Percentiles rank a stretch among this genome's conserved stretches.
phyloP scores from a whole-genome alignment of 371 early-diverging fungal genomes.

The Basidiobolus meristosporus region DNA sequence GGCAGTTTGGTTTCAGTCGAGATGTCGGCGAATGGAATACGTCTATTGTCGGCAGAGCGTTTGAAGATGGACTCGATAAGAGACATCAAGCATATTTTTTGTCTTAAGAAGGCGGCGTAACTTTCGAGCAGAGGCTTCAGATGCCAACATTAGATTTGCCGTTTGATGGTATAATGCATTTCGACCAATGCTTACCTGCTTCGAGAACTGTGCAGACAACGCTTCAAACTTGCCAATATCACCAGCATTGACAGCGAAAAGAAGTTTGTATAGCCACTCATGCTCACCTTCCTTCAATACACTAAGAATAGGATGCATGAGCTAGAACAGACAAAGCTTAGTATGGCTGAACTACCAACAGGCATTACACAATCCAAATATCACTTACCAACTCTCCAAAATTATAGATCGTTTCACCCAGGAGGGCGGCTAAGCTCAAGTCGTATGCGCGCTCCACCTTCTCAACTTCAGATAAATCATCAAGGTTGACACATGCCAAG shows the following conservation, averaged over 20 bases:
- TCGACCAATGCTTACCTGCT: constrained; percentile 26
- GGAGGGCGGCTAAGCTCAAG: constrained; percentile 71
- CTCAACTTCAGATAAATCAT: constrained; percentile 53
- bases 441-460: constrained; percentile 77
- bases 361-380: not conserved
- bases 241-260: constrained; percentile 87
- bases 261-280: constrained; percentile 70
- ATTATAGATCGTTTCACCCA: constrained; percentile 92
- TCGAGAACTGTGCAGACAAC: constrained; percentile 47
- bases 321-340: constrained; percentile 25
- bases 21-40: constrained; percentile 62
- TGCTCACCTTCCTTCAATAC: constrained; percentile 52
- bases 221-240: constrained; percentile 83
- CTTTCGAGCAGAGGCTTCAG: constrained; percentile 67
- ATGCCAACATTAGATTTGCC: too few relatives aligned
- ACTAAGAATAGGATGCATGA: constrained; percentile 88
- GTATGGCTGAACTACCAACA: not conserved
- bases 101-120: constrained; percentile 50
- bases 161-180: constrained; percentile 1
- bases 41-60: constrained; percentile 60
- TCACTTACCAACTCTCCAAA: constrained; percentile 86
- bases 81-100: constrained; percentile 94
- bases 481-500: constrained; percentile 72
- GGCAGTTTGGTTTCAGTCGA: constrained; percentile 74
- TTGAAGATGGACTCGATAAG: constrained; percentile 86